Percentiles rank a stretch among this genome's conserved stretches.
These are phyloP conservation scores for Purshia tridentata DNA, from an alignment of 306 rosid species.

Conservation along the genomic window DNA sequence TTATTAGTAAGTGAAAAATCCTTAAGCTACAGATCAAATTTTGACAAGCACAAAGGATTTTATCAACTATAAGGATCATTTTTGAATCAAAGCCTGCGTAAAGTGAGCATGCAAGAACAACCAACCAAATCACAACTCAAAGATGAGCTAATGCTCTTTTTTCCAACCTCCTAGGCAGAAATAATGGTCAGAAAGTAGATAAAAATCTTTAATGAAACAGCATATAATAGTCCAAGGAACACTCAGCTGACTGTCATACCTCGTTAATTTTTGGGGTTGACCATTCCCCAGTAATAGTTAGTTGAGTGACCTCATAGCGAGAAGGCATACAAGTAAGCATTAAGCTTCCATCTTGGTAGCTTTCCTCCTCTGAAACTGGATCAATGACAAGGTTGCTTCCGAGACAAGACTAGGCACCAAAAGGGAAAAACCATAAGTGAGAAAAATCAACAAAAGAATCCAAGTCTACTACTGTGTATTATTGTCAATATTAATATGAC, in stretches of 20 bases:
- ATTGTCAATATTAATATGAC: too few relatives aligned
- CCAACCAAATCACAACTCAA: neutral
- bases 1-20: too few relatives aligned
- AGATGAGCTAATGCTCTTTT: neutral
- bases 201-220: neutral
- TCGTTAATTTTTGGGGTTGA: conserved; percentile 58
- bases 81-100: neutral
- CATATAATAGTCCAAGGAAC: neutral
- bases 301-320: conserved; percentile 91
- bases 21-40: neutral
- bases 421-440: conserved; percentile 4
- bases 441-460: neutral
- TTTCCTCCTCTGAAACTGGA: conserved; percentile 88
- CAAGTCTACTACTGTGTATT: neutral
- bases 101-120: neutral
- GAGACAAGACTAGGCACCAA: conserved; percentile 59
- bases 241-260: conserved; percentile 30
- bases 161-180: neutral
- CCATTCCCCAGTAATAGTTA: conserved; percentile 90
- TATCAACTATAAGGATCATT: neutral
- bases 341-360: conserved; percentile 85
- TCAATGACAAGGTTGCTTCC: conserved; percentile 83
- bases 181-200: neutral
- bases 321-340: conserved; percentile 90
- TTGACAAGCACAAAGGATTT: neutral